Conservation (phyloP, 495 filamentous ascomycete genomes). For the Penicillium nucicola region DNA sequence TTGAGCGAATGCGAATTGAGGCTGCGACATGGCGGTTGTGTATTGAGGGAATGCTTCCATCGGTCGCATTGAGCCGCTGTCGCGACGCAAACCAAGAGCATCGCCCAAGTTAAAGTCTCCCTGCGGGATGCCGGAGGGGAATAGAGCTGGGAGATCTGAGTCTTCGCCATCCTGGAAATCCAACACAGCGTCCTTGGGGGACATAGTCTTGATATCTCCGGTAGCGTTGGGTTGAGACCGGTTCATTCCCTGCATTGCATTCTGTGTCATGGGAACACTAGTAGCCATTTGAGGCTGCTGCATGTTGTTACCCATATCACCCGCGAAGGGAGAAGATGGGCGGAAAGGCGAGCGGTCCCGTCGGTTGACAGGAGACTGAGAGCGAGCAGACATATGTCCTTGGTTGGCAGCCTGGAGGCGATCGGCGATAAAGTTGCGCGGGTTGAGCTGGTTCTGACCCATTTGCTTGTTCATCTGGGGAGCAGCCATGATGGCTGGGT, state of each 20-base stretch:
- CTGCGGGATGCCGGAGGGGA: slow-evolving; percentile 47
- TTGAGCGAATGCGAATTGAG: slow-evolving; percentile 38
- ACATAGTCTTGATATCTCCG: slow-evolving; percentile 76
- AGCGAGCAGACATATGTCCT: slow-evolving; percentile 62
- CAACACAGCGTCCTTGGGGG: slow-evolving; percentile 87
- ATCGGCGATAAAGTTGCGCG: slow-evolving; percentile 66
- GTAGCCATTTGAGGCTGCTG: slow-evolving; percentile 38
- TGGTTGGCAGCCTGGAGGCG: slow-evolving; percentile 75
- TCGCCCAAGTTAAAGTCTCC: slow-evolving; percentile 41
- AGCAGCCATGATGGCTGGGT: slow-evolving; percentile 57
- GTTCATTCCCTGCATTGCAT: slow-evolving; percentile 26
- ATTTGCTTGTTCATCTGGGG: slow-evolving; percentile 40
- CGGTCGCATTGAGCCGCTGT: slow-evolving; percentile 44
- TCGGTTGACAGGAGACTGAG: slow-evolving; percentile 52
- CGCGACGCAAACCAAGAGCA: slow-evolving; percentile 36
- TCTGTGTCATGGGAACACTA: slow-evolving; percentile 37
- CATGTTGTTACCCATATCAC: slow-evolving; percentile 28
- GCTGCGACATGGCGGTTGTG: slow-evolving; percentile 20
- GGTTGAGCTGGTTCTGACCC: slow-evolving; percentile 44
- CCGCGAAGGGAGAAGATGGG: slow-evolving; percentile 64
- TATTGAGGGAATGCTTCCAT: slow-evolving; percentile 47
- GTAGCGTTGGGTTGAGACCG: slow-evolving; percentile 11
- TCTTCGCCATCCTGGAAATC: slow-evolving; percentile 77
- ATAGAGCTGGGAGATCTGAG: slow-evolving; percentile 60
- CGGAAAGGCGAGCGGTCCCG: slow-evolving; percentile 84